These are phyloP conservation scores for Hygrophorus russula DNA, from an alignment of 768 basidiomycete genomes.

Conservation along the genomic window DNA sequence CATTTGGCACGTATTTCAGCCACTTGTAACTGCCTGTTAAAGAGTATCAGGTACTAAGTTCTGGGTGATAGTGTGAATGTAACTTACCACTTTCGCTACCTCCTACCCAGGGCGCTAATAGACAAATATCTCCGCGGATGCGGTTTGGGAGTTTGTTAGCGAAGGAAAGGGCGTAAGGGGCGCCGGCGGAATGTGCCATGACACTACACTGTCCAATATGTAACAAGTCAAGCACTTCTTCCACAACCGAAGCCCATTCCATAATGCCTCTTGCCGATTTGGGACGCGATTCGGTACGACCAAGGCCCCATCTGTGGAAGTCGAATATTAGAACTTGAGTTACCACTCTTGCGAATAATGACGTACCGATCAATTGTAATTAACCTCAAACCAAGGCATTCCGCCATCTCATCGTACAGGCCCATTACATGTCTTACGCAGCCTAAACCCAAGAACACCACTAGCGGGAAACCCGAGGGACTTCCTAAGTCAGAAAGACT, in stretches of 20 bases:
- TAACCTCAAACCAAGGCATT: constrained; percentile 71
- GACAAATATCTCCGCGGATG: constrained; percentile 72
- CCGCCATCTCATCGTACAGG: constrained; percentile 93
- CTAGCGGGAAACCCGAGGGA: constrained; percentile 73
- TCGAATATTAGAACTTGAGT: constrained; percentile 9
- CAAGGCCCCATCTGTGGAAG: constrained; percentile 74
- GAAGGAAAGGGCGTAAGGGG: constrained; percentile 87
- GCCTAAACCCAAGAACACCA: constrained; percentile 89
- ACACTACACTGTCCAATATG: constrained; percentile 73
- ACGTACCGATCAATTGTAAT: constrained; percentile 88
- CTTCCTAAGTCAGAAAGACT: constrained; percentile 92
- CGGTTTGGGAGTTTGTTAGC: constrained; percentile 66
- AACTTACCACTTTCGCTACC: constrained; percentile 75
- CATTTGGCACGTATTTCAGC: constrained; percentile 93
- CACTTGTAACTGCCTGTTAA: constrained; percentile 76
- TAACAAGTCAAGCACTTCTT: constrained; percentile 79
- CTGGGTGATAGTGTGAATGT: not conserved
- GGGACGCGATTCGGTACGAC: constrained; percentile 65
- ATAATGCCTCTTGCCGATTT: constrained; percentile 69
- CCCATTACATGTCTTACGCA: constrained; percentile 94
- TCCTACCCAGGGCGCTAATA: constrained; percentile 96
- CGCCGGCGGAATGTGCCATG: constrained; percentile 93
- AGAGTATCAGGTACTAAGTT: not conserved
- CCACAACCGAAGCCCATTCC: constrained; percentile 86
- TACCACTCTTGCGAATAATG: not conserved